Evolutionary conservation across 1,284 basidiomycete species (phyloP), one percentile per base, ranked within the genome.

Genomic region (Wallemia hederae): DNA sequence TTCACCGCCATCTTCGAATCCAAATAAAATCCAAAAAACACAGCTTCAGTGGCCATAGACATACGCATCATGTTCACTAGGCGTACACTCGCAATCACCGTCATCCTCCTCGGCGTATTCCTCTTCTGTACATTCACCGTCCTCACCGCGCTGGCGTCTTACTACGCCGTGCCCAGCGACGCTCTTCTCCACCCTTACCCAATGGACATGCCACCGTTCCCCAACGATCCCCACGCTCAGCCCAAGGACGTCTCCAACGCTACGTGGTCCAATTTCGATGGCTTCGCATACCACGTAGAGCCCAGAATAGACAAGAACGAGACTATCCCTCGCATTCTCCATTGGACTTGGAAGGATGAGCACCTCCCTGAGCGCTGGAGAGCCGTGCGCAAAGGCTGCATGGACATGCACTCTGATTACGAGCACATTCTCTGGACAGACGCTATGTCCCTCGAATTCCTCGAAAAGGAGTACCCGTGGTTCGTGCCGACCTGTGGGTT

Each of bases 341-440:
- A 98, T 72, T 92, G 97, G 77, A 98, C 94, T 24, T 98, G 92
- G 92, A 96, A 94, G 75, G 82, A 83, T 22, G 82, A 92, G 64
- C 78, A 77, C 0, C 75, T 98, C 24, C 94, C 94, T 2, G 73
- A 77, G 39, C 78, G 80, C 63, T 98, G 91, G 91, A 78, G 79
- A 65, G 75, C 65, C 22, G 67, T 72, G 24, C 64, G 70, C 5
- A 67, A 70, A 39, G 68, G 65, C 34, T 74, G 72, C 62, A 65
- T 65, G n/a, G 65, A 65, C 49, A 66, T 73, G 65, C 70, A 73
- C 60, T 67, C 87, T 3, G 91, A 96, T 76, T 97, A 97, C 70
- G 80, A 96, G 70, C 96, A 96, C 75, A 92, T 82, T 77, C 77
- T 98, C 1, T 99, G 92, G 92, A 94, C 92, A 24, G 94, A 99